Evolutionary conservation across 106 monocot genomes (phyloP), one percentile per base, ranked within the genome.

Genomic region (Amphibolis antarctica): DNA sequence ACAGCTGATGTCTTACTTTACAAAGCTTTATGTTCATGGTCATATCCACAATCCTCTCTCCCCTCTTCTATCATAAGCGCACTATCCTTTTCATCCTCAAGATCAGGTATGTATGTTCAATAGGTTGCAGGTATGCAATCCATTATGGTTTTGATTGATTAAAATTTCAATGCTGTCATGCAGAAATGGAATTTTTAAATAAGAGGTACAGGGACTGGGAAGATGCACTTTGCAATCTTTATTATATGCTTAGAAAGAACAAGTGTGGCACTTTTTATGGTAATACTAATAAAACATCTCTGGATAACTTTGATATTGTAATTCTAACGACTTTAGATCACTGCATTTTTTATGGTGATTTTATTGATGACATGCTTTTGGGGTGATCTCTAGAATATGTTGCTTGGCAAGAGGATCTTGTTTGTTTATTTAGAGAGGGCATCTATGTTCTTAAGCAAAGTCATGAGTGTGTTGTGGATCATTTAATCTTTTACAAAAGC

Each of bases 201-300:
- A 81, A 66, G 78, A 79, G 94, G 26, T 76, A 81, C 42, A 79
- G 77, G 21, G 84, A 84, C 29, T 94, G 94, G 93, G 94, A 89
- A 67, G 81, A 94, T 72, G 89, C 94, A 44, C 86, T 94, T 77
- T 42, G 60, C 52, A 82, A 71, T 70, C 76, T 94, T 57, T 94
- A 94, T 56, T 83, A 77, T 54, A 75, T 89, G 89, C 66, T 89
- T 42, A 76, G 94, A 46, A 86, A 80, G 61, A 80, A 71, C 25
- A 44, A 69, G 22, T 89, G 79, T 36, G 79, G 73, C 53, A 82
- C 86, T 19, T 94, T 94, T 71, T 94, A 94, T 78, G 94, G 94
- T 94, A 84, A 63, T 28, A 18, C 12, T 44, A 11, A 19, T 21
- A 36, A 36, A 36, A 36, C 2, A 36, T 4, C 36, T 7, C 7